Evolutionary conservation across 768 basidiomycete genomes (phyloP), one percentile per base, ranked within the genome.

Genomic region (Naganishia onofrii): DNA sequence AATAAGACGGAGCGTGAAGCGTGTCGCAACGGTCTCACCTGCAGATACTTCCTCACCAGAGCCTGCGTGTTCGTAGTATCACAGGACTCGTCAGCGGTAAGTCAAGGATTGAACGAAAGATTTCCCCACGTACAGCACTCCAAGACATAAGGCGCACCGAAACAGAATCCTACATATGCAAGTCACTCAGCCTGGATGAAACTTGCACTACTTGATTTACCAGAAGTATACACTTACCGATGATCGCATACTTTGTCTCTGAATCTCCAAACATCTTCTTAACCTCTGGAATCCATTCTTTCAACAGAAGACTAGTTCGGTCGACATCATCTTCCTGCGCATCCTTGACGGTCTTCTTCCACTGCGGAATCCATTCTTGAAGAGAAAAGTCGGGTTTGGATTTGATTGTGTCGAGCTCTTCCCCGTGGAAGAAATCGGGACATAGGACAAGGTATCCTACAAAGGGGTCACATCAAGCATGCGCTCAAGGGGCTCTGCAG

Each of bases 401-500:
- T 26, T 79, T 75, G 71, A 85, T 83, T 0, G 74, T 66, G n/a
- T 84, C 74, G 0, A 88, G 73, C 13, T 84, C 82, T 66, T 88
- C 86, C 8, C 88, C 87, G 60, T 87, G 83, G 78, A 89, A 88
- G 77, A 87, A 88, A 71, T 89, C 88, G 51, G 85, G 78, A 1
- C 86, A 87, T 5, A 88, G 76, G 4, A 88, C 87, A 54, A 82
- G 78, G 74, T 85, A 88, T 0, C 88, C 88, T 88, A 28, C 26
- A 65, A 36, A 17, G 42, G n/a, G n/a, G n/a, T n/a, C n/a, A n/a
- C n/a, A n/a, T n/a, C n/a, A n/a, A n/a, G n/a, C n/a, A n/a, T n/a
- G n/a, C n/a, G n/a, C n/a, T 28, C 38, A 34, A 32, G 13, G 32
- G 9, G 26, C 7, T 26, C n/a, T 54, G 29, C 34, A 23, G 19